These are phyloP conservation scores for Dactylellina sp. DNA, from an alignment of 2,329 filamentous ascomycete genomes.

Conservation along the genomic window DNA sequence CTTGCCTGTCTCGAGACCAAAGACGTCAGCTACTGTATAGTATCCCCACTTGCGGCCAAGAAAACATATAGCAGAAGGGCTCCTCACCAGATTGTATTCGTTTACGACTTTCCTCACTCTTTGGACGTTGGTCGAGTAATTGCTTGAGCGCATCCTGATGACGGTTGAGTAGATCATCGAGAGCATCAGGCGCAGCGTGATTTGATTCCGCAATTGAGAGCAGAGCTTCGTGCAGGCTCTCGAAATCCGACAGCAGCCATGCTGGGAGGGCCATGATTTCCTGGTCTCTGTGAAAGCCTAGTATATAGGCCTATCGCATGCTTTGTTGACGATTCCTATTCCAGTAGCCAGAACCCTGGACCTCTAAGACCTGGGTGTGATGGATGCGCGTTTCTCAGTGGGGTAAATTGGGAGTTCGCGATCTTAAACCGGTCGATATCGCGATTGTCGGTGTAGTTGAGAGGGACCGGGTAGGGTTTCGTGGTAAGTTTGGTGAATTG, in stretches of 20 bases:
- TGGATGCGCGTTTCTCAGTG: constrained; percentile 39
- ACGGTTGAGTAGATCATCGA: constrained; percentile 46
- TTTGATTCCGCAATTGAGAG: constrained; percentile 78
- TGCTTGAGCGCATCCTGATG: constrained; percentile 47
- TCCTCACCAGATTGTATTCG: constrained; percentile 74
- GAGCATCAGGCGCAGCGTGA: constrained; percentile 32
- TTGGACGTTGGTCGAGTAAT: constrained; percentile 63
- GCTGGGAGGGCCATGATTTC: constrained; percentile 47
- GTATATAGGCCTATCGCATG: constrained; percentile 42
- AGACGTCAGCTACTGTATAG: constrained; percentile 12
- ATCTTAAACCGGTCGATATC: constrained; percentile 17
- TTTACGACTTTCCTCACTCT: constrained; percentile 80
- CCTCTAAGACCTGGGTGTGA: constrained; percentile 15
- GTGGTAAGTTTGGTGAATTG: constrained; percentile 19
- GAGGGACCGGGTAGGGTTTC: constrained; percentile 9
- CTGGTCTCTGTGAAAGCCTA: constrained; percentile 22
- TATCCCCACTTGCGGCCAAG: neutral
- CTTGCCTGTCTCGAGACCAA: constrained; percentile 71
- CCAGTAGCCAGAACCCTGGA: constrained; percentile 9
- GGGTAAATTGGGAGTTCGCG: constrained; percentile 1
- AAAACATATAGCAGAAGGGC: constrained; percentile 26
- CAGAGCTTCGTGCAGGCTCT: constrained; percentile 87
- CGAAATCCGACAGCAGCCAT: constrained; percentile 69
- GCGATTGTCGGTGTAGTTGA: constrained; percentile 24
- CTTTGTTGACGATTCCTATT: constrained; percentile 36